These are phyloP conservation scores for Kwoniella mangroviensis DNA, from an alignment of 768 basidiomycete species.

Conservation along the genomic window DNA sequence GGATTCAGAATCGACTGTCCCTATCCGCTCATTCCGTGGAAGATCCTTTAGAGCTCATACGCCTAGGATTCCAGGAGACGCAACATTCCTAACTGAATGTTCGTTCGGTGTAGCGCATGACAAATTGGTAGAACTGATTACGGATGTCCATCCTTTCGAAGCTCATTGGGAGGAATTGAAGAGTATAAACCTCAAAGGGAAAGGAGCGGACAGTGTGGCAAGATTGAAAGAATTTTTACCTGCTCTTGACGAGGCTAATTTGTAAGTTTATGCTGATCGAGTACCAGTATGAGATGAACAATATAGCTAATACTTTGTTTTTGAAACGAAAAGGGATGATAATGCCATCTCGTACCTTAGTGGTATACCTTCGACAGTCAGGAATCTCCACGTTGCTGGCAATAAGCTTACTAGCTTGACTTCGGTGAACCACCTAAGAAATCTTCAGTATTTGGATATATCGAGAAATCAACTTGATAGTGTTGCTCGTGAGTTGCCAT, in stretches of 20 bases:
- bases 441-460: constrained; percentile 87
- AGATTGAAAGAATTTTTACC: constrained; percentile 89
- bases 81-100: constrained; percentile 89
- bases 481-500: constrained; percentile 70
- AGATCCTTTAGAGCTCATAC: constrained; percentile 55
- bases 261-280: constrained; percentile 63
- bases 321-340: constrained; percentile 43
- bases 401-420: constrained; percentile 81
- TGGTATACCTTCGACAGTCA: constrained; percentile 58
- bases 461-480: constrained; percentile 88
- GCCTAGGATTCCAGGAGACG: constrained; percentile 56
- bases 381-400: constrained; percentile 55
- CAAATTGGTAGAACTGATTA: constrained; percentile 85
- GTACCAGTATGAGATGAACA: no score
- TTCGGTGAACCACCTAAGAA: constrained; percentile 82
- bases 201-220: constrained; percentile 78
- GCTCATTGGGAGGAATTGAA: constrained; percentile 87
- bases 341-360: constrained; percentile 60
- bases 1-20: constrained; percentile 31
- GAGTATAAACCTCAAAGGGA: constrained; percentile 73
- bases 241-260: constrained; percentile 66
- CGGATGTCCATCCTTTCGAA: constrained; percentile 91
- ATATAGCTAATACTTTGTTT: constrained; percentile 54
- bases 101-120: constrained; percentile 96
- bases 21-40: constrained; percentile 45